phyloP scores from a whole-genome alignment of 2,329 filamentous ascomycete species.

The Penicillium polonicum region DNA sequence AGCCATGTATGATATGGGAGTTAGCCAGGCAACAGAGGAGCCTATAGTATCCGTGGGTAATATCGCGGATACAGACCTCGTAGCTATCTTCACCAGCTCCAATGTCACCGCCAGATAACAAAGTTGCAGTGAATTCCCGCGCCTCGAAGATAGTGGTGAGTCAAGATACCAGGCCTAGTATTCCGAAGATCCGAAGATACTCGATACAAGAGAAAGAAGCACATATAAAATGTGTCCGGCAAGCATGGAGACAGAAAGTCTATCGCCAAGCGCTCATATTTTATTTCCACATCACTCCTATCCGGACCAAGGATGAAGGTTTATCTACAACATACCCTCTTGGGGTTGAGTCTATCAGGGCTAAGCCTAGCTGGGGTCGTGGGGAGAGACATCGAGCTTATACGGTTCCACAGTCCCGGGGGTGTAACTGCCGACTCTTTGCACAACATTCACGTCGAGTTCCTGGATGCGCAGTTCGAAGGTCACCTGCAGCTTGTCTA shows the following conservation, averaged over 20 bases:
- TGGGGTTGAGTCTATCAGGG: slow-evolving; percentile 7
- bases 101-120: neutral
- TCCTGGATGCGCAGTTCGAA: slow-evolving; percentile 41
- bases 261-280: neutral
- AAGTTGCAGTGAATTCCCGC: too few species aligned
- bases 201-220: neutral
- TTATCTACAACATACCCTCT: slow-evolving; percentile 4
- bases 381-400: slow-evolving; percentile 5
- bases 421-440: slow-evolving; percentile 42
- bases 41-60: neutral
- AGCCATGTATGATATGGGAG: neutral
- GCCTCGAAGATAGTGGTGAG: neutral
- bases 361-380: slow-evolving; percentile 5
- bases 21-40: neutral
- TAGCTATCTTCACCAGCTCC: neutral
- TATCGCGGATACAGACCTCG: neutral
- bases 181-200: neutral
- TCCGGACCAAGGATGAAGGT: neutral
- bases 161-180: neutral
- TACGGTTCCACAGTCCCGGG: slow-evolving; percentile 34
- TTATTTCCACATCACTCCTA: neutral
- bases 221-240: neutral
- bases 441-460: slow-evolving; percentile 52
- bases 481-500: slow-evolving; percentile 48
- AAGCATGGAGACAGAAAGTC: neutral